phyloP scores from a whole-genome alignment of 2,329 filamentous ascomycete genomes.

The Xylariaceae sp. region DNA sequence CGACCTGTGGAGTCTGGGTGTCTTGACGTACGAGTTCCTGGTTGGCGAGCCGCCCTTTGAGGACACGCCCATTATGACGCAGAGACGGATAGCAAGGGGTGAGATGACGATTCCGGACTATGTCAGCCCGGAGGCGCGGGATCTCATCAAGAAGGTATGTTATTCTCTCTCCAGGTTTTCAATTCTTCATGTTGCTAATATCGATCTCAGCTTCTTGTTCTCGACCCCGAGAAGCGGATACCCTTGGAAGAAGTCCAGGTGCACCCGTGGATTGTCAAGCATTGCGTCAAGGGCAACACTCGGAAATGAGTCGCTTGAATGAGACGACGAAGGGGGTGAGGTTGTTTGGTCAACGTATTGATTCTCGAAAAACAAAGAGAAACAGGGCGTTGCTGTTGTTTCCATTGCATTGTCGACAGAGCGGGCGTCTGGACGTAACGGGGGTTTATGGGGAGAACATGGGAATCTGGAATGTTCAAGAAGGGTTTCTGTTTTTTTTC shows the following conservation, averaged over 20 bases:
- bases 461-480: conserved; percentile 25
- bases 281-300: conserved; percentile 67
- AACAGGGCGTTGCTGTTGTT: not conserved
- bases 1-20: conserved; percentile 91
- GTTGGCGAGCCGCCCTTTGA: conserved; percentile 96
- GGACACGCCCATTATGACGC: conserved; percentile 91
- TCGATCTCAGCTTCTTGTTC: conserved; percentile 65
- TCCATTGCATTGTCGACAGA: conserved; percentile 21
- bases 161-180: too few relatives aligned
- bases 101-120: conserved; percentile 92
- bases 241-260: conserved; percentile 80
- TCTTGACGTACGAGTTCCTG: conserved; percentile 92
- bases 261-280: conserved; percentile 96
- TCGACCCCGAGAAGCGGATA: conserved; percentile 91
- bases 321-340: conserved; percentile 8
- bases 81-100: conserved; percentile 76
- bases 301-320: conserved; percentile 41
- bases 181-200: conserved; percentile 10
- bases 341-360: not conserved
- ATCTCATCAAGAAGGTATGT: conserved; percentile 89
- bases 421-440: conserved; percentile 17
- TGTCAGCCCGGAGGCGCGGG: conserved; percentile 82
- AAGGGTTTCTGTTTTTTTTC: conserved; percentile 19
- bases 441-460: not conserved
- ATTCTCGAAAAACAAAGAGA: conserved; percentile 13